Evolutionary conservation across 176 grass and related monocot species (phyloP).

Genomic region (Oryza glaberrima): DNA sequence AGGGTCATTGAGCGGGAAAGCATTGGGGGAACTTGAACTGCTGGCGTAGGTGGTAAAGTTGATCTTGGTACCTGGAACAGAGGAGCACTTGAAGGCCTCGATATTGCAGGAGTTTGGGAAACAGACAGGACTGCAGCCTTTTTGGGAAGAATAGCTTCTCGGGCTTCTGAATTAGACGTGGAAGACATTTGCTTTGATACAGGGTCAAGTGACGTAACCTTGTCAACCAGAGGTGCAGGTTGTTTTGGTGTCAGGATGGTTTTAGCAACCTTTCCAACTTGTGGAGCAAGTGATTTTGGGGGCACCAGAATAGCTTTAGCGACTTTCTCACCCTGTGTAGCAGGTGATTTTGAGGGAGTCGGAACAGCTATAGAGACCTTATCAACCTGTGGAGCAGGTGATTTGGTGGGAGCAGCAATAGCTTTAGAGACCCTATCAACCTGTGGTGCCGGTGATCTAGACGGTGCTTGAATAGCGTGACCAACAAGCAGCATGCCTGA

Average conservation of each 20-base stretch:
- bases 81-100: slow-evolving; percentile 80
- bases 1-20: slow-evolving; percentile 56
- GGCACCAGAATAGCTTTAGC: slow-evolving; percentile 35
- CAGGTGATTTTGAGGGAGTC: slow-evolving; percentile 38
- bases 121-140: slow-evolving; percentile 30
- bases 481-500: neutral
- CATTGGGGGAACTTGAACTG: slow-evolving; percentile 51
- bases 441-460: neutral
- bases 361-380: slow-evolving; percentile 35
- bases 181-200: slow-evolving; percentile 31
- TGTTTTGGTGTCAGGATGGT: slow-evolving; percentile 1
- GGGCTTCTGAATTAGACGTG: slow-evolving; percentile 44
- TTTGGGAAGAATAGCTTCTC: slow-evolving; percentile 26
- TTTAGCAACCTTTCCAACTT: slow-evolving; percentile 38
- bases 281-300: slow-evolving; percentile 33
- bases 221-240: slow-evolving; percentile 23
- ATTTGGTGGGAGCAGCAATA: slow-evolving; percentile 16
- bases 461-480: slow-evolving; percentile 17
- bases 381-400: slow-evolving; percentile 17
- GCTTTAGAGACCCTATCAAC: slow-evolving; percentile 14
- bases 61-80: slow-evolving; percentile 62
- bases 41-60: slow-evolving; percentile 39
- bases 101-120: slow-evolving; percentile 33
- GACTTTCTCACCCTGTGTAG: slow-evolving; percentile 41
- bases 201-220: slow-evolving; percentile 31